A percentile compares a stretch with the other conserved stretches of the same genome.
phyloP scores from a whole-genome alignment of 306 rosid species.

The Cicer bijugum region DNA sequence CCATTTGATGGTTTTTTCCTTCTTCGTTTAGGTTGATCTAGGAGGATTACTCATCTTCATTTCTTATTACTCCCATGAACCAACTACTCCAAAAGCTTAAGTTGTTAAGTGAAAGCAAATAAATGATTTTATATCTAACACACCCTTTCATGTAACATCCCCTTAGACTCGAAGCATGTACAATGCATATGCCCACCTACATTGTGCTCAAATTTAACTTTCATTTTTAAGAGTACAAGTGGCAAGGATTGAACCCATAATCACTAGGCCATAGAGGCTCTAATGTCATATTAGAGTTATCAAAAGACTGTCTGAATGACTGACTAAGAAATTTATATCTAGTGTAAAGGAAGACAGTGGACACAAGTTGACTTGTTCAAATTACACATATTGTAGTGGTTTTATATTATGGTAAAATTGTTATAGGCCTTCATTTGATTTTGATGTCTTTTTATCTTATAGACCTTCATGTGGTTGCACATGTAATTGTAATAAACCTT shows the following conservation, averaged over 20 bases:
- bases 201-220: not conserved
- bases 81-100: conserved; percentile 9
- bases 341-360: not conserved
- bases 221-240: conserved; percentile 13
- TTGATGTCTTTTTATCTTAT: no score
- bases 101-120: conserved; percentile 9
- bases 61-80: not conserved
- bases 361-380: no score
- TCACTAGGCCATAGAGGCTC: conserved; percentile 1
- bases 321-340: not conserved
- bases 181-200: not conserved
- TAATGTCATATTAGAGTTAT: conserved; percentile 19
- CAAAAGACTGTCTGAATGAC: not conserved
- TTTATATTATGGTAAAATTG: no score
- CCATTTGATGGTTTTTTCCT: conserved; percentile 20
- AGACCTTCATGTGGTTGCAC: no score
- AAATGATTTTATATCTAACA: conserved; percentile 14
- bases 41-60: not conserved
- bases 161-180: conserved; percentile 3
- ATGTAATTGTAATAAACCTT: no score
- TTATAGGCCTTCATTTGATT: no score
- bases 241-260: not conserved
- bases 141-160: not conserved
- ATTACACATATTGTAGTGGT: no score
- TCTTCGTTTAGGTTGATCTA: conserved; percentile 17